phyloP scores from a whole-genome alignment of 1,284 basidiomycete genomes.

The Fomitopsis betulina region DNA sequence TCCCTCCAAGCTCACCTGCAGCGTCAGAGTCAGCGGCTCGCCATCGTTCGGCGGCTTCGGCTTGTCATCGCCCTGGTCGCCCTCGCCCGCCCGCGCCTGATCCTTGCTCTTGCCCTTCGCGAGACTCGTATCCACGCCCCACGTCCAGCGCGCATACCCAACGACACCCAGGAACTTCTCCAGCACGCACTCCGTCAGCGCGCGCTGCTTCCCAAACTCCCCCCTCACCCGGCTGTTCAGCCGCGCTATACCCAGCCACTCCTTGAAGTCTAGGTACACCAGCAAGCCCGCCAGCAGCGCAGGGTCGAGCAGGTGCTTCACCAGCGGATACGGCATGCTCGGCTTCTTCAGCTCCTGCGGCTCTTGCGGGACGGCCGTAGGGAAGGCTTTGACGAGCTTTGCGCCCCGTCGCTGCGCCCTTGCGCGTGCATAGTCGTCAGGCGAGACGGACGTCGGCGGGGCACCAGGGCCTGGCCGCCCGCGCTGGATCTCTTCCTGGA shows the following conservation, averaged over 20 bases:
- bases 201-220: constrained; percentile 42
- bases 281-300: constrained; percentile 50
- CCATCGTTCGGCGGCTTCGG: constrained; percentile 27
- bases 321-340: constrained; percentile 44
- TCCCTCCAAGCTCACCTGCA: constrained; percentile 41
- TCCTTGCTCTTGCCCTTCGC: not conserved
- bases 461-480: not conserved
- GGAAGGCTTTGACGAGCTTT: constrained; percentile 36
- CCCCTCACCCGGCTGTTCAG: constrained; percentile 49
- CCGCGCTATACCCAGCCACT: constrained; percentile 58
- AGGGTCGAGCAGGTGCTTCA: constrained; percentile 44
- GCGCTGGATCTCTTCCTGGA: not conserved
- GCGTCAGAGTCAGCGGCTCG: constrained; percentile 55
- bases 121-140: constrained; percentile 15
- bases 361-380: constrained; percentile 19
- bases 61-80: not conserved
- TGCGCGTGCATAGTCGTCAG: constrained; percentile 35
- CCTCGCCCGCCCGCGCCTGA: not conserved
- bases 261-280: constrained; percentile 53
- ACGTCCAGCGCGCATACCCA: constrained; percentile 65
- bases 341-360: constrained; percentile 25
- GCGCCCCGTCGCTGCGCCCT: constrained; percentile 37
- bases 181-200: constrained; percentile 56
- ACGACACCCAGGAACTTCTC: constrained; percentile 64
- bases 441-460: constrained; percentile 26